Evolutionary conservation across 2,329 filamentous ascomycete species (phyloP).

Genomic region (Cadophora gregata): DNA sequence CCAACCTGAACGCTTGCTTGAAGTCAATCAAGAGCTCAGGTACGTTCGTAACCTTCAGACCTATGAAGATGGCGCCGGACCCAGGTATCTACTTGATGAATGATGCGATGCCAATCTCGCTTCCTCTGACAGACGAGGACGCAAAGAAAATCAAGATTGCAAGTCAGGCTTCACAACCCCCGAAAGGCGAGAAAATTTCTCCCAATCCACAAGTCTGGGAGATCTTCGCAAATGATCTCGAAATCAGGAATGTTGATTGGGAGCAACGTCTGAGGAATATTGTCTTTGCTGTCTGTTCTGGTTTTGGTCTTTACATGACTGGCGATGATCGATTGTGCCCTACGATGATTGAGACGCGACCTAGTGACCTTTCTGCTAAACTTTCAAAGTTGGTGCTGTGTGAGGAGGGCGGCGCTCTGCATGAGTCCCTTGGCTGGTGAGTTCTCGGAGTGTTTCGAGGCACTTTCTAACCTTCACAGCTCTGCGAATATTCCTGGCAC

Average conservation of each 20-base stretch:
- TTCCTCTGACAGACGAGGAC: slow-evolving; percentile 39
- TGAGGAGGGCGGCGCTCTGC: not conserved
- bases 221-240: not conserved
- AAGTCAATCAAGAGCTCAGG: slow-evolving; percentile 26
- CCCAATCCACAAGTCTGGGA: not conserved
- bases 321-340: too few relatives aligned
- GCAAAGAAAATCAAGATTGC: slow-evolving; percentile 32
- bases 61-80: slow-evolving; percentile 24
- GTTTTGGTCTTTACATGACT: too few relatives aligned
- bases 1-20: slow-evolving; percentile 21
- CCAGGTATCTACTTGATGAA: slow-evolving; percentile 37
- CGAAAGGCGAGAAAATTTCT: slow-evolving; percentile 49
- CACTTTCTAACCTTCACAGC: not conserved
- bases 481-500: not conserved
- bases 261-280: too few relatives aligned
- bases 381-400: not conserved
- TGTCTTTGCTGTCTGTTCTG: too few relatives aligned
- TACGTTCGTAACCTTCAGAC: slow-evolving; percentile 27
- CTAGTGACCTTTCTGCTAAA: too few relatives aligned
- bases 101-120: slow-evolving; percentile 31
- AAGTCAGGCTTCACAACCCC: slow-evolving; percentile 45
- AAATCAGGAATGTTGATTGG: not conserved
- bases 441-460: not conserved
- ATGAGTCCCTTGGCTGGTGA: not conserved
- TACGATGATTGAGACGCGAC: too few relatives aligned